A percentile compares a stretch with the other conserved stretches of the same genome.
These are phyloP conservation scores for Emericellopsis terricola DNA, from an alignment of 495 filamentous ascomycete genomes.

Conservation along the genomic window DNA sequence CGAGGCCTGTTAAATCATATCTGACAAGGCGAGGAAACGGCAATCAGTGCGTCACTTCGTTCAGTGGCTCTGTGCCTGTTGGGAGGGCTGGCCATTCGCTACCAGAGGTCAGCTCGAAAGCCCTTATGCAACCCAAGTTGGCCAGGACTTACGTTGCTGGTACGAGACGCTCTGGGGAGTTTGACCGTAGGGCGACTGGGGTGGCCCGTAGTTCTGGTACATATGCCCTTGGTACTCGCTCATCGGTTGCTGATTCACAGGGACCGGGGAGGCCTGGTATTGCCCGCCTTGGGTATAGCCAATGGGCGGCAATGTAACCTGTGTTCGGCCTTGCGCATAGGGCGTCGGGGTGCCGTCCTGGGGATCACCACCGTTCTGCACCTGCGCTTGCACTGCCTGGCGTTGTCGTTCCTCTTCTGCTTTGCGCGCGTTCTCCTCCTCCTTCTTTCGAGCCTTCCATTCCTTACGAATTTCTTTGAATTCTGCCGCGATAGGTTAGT, in stretches of 20 bases:
- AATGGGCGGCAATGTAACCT: conserved; percentile 66
- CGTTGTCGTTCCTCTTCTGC: conserved; percentile 77
- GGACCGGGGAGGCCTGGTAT: conserved; percentile 46
- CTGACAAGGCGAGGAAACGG: no score
- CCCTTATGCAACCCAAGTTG: not conserved
- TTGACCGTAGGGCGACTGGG: conserved; percentile 55
- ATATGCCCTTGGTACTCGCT: conserved; percentile 44
- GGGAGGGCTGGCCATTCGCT: no score
- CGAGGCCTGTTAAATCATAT: not conserved
- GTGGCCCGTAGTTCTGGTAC: conserved; percentile 40
- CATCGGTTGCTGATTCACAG: conserved; percentile 31
- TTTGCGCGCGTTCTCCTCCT: conserved; percentile 82
- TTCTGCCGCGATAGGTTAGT: conserved; percentile 34
- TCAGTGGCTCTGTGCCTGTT: no score
- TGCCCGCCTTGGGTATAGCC: conserved; percentile 50
- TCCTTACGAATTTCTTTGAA: conserved; percentile 99
- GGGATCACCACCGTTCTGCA: conserved; percentile 22
- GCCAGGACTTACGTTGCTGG: conserved; percentile 46
- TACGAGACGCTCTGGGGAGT: conserved; percentile 48
- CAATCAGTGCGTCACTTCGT: no score
- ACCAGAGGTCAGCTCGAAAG: no score
- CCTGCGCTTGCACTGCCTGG: conserved; percentile 37
- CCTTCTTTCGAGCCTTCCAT: conserved; percentile 99
- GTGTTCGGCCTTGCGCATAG: conserved; percentile 44
- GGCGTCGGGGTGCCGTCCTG: conserved; percentile 32